Evolutionary conservation across 2,329 filamentous ascomycete species (phyloP), one percentile per base, ranked within the genome.

Genomic region (Arthrobotrys sphaeroides): DNA sequence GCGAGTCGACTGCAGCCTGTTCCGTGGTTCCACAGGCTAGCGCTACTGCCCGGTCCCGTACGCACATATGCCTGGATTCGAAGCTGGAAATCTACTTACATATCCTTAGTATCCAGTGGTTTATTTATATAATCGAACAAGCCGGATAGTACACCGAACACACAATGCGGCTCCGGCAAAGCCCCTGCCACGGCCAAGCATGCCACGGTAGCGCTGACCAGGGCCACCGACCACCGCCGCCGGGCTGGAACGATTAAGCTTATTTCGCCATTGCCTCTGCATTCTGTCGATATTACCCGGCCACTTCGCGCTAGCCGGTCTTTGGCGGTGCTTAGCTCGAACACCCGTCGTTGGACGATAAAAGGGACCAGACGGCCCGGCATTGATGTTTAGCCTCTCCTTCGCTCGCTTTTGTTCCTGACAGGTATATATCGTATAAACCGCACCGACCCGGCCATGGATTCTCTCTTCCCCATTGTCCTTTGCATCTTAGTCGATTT

Each of bases 191-290:
- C 31, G 36, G 40, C 16, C 16, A 43, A 43, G 40, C 4, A 7
- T 40, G 36, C 36, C 36, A 40, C 36, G 36, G 36, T 40, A n/a
- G 36, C 12, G 36, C 36, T 16, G 12, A 22, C 40, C 16, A 18
- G 18, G 5, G 40, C 28, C 28, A 10, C 28, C 28, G 10, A 33
- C 28, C 5, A 33, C 28, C 28, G 6, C 40, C 16, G 36, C 9
- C 33, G 24, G 53, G 55, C 33, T 60, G 42, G 59, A 22, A 33
- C 59, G 24, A 51, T 64, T 64, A 64, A 64, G 60, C 60, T 64
- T 64, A 64, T 64, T 64, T 64, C 38, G 36, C 60, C 60, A 47
- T 43, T 43, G 40, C 40, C 18, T 20, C 2, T 18, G 10, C 3
- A 13, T 16, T 5, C 5, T 20, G 2, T 43, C 16, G 40, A 43